Conservation (phyloP, 768 basidiomycete genomes). For the Leucocoprinus birnbaumii region DNA sequence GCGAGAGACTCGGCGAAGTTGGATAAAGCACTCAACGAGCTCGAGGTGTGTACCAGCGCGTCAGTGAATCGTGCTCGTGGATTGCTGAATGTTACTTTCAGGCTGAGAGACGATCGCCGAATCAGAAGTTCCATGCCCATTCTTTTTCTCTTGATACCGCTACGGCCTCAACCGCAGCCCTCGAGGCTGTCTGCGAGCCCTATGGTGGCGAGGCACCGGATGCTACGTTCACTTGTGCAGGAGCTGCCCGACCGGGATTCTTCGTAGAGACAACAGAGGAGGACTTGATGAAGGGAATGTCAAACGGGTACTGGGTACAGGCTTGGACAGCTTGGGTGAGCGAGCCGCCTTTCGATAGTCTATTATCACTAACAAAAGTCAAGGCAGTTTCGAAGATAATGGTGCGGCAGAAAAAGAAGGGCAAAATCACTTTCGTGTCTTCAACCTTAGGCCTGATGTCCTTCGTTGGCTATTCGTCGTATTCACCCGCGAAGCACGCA, state of each 20-base stretch:
- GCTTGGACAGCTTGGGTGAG: conserved; percentile 56
- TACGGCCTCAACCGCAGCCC: conserved; percentile 51
- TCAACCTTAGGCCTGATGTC: conserved; percentile 75
- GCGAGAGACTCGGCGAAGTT: conserved; percentile 70
- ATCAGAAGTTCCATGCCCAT: conserved; percentile 63
- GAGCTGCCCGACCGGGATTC: conserved; percentile 65
- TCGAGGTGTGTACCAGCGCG: conserved; percentile 63
- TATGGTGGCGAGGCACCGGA: conserved; percentile 66
- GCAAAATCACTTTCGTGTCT: conserved; percentile 74
- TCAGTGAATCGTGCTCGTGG: neutral
- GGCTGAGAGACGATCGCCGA: conserved; percentile 48
- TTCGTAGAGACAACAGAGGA: conserved; percentile 68
- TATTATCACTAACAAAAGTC: neutral
- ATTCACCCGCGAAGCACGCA: conserved; percentile 85
- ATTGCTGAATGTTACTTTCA: conserved; percentile 19
- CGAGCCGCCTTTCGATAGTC: conserved; percentile 4
- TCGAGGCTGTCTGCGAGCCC: conserved; percentile 54
- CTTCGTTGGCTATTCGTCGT: conserved; percentile 75
- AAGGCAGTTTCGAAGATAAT: conserved; percentile 69
- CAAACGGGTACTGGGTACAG: conserved; percentile 45
- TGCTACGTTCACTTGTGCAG: conserved; percentile 79
- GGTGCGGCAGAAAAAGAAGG: conserved; percentile 53
- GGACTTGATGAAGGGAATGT: conserved; percentile 48
- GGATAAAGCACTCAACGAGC: conserved; percentile 49
- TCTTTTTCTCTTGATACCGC: conserved; percentile 62